A percentile compares a stretch with the other conserved stretches of the same genome.
These are phyloP conservation scores for Tylopilus sp. DNA, from an alignment of 1,284 basidiomycete species.

Conservation along the genomic window DNA sequence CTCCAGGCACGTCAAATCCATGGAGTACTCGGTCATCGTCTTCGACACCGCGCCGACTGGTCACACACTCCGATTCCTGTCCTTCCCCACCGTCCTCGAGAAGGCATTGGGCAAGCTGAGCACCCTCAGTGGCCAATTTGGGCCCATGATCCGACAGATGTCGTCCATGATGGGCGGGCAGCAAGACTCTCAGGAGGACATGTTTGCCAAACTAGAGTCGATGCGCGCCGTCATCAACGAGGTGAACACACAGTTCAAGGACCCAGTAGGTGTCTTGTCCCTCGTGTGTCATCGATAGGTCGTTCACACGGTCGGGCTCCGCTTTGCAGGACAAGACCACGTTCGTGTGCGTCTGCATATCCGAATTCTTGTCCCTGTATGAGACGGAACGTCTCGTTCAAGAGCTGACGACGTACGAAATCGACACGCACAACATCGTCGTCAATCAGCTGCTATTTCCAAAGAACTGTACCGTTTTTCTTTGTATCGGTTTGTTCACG, in stretches of 20 bases:
- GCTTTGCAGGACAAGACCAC: slow-evolving; percentile 84
- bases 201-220: slow-evolving; percentile 96
- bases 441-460: slow-evolving; percentile 97
- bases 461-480: slow-evolving; percentile 63
- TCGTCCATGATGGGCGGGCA: slow-evolving; percentile 91
- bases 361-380: slow-evolving; percentile 96
- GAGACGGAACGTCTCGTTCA: slow-evolving; percentile 98
- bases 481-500: background rate
- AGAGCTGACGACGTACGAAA: slow-evolving; percentile 93
- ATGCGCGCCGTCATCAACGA: slow-evolving; percentile 98
- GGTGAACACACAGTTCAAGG: slow-evolving; percentile 99
- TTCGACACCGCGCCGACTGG: slow-evolving; percentile 99
- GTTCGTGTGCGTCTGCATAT: slow-evolving; percentile 97
- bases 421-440: slow-evolving; percentile 98
- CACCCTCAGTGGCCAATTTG: slow-evolving; percentile 86
- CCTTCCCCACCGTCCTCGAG: slow-evolving; percentile 95
- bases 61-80: slow-evolving; percentile 96
- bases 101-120: slow-evolving; percentile 96
- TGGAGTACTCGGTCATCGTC: slow-evolving; percentile 99
- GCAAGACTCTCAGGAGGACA: slow-evolving; percentile 85
- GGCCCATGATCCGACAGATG: slow-evolving; percentile 96
- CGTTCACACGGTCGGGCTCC: background rate
- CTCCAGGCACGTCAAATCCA: slow-evolving; percentile 94
- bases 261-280: slow-evolving; percentile 61
- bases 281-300: background rate